A percentile compares a stretch with the other conserved stretches of the same genome.
Evolutionary conservation across 2,329 filamentous ascomycete genomes (phyloP).

Genomic region (Phoma herbarum): DNA sequence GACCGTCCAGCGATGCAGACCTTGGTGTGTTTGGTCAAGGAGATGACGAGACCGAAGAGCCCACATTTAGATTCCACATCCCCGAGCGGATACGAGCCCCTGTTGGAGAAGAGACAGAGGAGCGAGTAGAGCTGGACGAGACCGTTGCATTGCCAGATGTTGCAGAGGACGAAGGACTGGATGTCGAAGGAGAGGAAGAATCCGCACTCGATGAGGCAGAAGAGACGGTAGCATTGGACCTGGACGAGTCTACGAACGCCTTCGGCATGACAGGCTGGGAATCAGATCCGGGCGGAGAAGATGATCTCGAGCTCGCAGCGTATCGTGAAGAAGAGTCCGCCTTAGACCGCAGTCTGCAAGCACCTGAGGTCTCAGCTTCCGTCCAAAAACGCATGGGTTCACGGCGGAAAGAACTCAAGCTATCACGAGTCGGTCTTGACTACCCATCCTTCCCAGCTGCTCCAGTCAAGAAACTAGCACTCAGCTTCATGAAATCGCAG

Average conservation of each 20-base stretch:
- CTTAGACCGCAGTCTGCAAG: conserved; percentile 46
- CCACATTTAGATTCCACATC: conserved; percentile 52
- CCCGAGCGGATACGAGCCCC: conserved; percentile 45
- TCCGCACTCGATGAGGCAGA: conserved; percentile 44
- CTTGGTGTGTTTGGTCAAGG: conserved; percentile 45
- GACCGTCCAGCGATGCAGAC: conserved; percentile 42
- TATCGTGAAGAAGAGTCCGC: conserved; percentile 49
- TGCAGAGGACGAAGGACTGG: conserved; percentile 7
- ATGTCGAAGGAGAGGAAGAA: conserved; percentile 3
- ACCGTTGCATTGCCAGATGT: conserved; percentile 17
- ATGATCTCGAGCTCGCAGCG: conserved; percentile 43
- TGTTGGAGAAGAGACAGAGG: conserved; percentile 25
- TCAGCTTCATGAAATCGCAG: conserved; percentile 73
- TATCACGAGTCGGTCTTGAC: conserved; percentile 76
- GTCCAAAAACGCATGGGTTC: conserved; percentile 26
- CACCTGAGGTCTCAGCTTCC: conserved; percentile 30
- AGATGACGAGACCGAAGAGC: conserved; percentile 48
- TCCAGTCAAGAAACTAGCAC: conserved; percentile 76
- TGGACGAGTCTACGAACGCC: conserved; percentile 28
- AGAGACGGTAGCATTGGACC: conserved; percentile 35
- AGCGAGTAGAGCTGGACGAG: conserved; percentile 22
- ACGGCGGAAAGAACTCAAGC: conserved; percentile 61
- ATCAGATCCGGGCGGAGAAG: conserved; percentile 36
- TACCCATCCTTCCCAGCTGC: conserved; percentile 77
- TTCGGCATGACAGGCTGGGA: conserved; percentile 43